A percentile compares a stretch with the other conserved stretches of the same genome.
Evolutionary conservation across 139 green algal species (phyloP).

Genomic region (Closterium sp.): DNA sequence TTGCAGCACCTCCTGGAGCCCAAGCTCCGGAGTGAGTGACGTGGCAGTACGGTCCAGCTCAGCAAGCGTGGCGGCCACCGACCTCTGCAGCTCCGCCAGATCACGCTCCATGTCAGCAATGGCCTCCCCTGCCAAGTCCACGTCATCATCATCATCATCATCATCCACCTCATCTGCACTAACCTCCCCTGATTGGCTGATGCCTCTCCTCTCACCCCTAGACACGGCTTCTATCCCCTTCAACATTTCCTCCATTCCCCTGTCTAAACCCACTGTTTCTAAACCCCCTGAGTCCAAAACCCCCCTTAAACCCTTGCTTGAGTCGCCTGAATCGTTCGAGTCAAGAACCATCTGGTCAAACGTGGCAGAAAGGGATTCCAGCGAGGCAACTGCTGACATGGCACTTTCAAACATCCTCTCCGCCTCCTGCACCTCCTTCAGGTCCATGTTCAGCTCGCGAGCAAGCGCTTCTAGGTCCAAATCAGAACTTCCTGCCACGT

Average conservation of each 20-base stretch:
- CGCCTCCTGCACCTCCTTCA: background rate
- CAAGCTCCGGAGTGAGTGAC: background rate
- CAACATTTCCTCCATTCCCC: background rate
- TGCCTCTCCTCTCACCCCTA: background rate
- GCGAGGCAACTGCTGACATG: background rate
- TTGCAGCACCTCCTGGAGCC: background rate
- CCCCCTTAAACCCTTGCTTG: background rate
- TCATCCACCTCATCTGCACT: background rate
- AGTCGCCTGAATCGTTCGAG: background rate
- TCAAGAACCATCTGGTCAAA: background rate
- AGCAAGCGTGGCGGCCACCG: background rate
- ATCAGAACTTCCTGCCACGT: background rate
- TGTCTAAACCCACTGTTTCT: background rate
- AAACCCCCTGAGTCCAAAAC: background rate
- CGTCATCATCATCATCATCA: background rate
- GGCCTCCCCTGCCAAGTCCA: background rate
- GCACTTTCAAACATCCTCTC: background rate
- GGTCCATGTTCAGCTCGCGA: background rate
- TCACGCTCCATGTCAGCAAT: background rate
- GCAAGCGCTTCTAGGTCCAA: background rate
- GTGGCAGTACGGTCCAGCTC: background rate
- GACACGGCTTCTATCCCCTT: background rate
- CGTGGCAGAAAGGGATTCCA: background rate
- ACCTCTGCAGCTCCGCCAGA: background rate
- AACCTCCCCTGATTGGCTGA: background rate